These are phyloP conservation scores for Solanum sitiens DNA, from an alignment of 257 asterid genomes.

Conservation along the genomic window DNA sequence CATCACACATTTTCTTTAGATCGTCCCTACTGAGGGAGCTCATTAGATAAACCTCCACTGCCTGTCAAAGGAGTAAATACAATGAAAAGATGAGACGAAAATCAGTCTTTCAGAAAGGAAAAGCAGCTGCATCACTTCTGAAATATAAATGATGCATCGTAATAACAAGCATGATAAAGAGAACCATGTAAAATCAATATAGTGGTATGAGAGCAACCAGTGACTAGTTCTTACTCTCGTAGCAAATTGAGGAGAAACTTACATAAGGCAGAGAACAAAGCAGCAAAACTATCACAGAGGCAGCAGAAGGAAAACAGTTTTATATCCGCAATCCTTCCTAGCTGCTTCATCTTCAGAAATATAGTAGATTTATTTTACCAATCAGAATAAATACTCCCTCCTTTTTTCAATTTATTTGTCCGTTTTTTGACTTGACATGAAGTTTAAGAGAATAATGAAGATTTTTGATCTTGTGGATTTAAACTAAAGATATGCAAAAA, in stretches of 20 bases:
- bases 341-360: not conserved
- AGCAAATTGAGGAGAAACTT: not conserved
- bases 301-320: not conserved
- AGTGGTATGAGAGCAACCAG: not conserved
- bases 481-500: not conserved
- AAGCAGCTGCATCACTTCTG: not conserved
- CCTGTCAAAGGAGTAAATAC: constrained; percentile 35
- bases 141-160: not conserved
- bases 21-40: constrained; percentile 86
- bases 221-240: not conserved
- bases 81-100: not conserved
- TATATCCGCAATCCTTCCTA: not conserved
- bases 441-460: not conserved
- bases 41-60: constrained; percentile 70
- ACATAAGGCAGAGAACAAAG: not conserved
- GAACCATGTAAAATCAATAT: not conserved
- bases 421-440: not conserved
- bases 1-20: constrained; percentile 84
- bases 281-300: not conserved
- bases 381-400: not conserved
- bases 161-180: not conserved
- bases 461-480: not conserved
- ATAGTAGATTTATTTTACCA: not conserved
- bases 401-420: not conserved
- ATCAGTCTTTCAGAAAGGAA: not conserved